Percentiles rank a stretch among this genome's conserved stretches.
Conservation (phyloP, 805 yeast species). For the Vanderwaltozyma yarrowii region DNA sequence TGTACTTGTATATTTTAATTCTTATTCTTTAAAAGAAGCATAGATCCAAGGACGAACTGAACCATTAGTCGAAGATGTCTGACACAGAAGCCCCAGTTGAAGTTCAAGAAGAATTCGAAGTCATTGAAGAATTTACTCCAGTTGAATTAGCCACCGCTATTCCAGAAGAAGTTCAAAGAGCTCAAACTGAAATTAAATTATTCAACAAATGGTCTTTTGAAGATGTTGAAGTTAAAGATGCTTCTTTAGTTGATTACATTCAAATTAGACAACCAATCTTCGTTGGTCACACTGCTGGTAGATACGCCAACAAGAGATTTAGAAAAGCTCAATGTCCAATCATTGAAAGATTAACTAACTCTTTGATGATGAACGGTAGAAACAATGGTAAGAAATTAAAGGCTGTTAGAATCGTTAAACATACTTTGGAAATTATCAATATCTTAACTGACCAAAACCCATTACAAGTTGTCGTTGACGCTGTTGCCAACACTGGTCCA, state of each 20-base stretch:
- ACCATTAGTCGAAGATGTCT: slow-evolving; percentile 47
- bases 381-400: slow-evolving; percentile 99
- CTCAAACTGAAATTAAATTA: slow-evolving; percentile 91
- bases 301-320: slow-evolving; percentile 99
- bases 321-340: slow-evolving; percentile 99
- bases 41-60: slow-evolving; percentile 5
- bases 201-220: slow-evolving; percentile 99
- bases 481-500: slow-evolving; percentile 99
- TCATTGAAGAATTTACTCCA: slow-evolving; percentile 66
- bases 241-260: slow-evolving; percentile 96
- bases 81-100: slow-evolving; percentile 65
- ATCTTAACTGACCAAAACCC: slow-evolving; percentile 99
- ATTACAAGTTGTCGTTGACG: slow-evolving; percentile 97
- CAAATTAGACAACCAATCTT: slow-evolving; percentile 97
- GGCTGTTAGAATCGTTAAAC: slow-evolving; percentile 99
- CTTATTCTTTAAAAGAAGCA: neutral
- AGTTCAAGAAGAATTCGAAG: slow-evolving; percentile 50
- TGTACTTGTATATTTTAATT: neutral
- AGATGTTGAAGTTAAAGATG: slow-evolving; percentile 95
- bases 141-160: slow-evolving; percentile 87
- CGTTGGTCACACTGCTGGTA: slow-evolving; percentile 99
- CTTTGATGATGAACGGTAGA: slow-evolving; percentile 99
- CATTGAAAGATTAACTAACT: slow-evolving; percentile 98
- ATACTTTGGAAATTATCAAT: slow-evolving; percentile 95
- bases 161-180: slow-evolving; percentile 94